Percentiles rank a stretch among this genome's conserved stretches.
phyloP scores from a whole-genome alignment of 2,329 filamentous ascomycete species.

The Fusarium sp. region DNA sequence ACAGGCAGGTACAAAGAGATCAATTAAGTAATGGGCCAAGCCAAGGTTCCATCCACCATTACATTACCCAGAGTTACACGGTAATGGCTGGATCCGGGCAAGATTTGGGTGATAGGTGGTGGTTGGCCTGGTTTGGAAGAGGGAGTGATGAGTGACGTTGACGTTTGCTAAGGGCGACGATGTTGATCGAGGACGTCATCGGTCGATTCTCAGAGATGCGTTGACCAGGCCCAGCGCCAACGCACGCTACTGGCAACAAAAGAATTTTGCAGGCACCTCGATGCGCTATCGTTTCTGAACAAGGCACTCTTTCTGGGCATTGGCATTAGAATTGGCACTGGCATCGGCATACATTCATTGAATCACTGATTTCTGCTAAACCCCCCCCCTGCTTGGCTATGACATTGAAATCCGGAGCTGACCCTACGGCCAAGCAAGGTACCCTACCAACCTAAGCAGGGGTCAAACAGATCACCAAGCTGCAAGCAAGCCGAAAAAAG shows the following conservation, averaged over 20 bases:
- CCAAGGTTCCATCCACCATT: slow-evolving; percentile 1
- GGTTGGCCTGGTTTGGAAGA: neutral
- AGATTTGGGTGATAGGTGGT: slow-evolving; percentile 10
- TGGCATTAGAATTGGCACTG: slow-evolving; percentile 1
- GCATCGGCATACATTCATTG: slow-evolving; percentile 19
- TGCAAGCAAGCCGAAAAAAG: slow-evolving; percentile 12
- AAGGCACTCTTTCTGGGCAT: slow-evolving; percentile 15
- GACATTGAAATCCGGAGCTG: slow-evolving; percentile 27
- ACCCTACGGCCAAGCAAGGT: slow-evolving; percentile 34
- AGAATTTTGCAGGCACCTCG: slow-evolving; percentile 2
- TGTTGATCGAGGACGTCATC: slow-evolving; percentile 53
- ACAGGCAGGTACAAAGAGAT: slow-evolving; percentile 32
- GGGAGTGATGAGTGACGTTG: slow-evolving; percentile 52
- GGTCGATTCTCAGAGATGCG: slow-evolving; percentile 31
- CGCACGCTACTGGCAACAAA: slow-evolving; percentile 9
- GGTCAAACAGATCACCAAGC: slow-evolving; percentile 24
- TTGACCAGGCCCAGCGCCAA: slow-evolving; percentile 25
- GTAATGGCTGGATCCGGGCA: slow-evolving; percentile 40
- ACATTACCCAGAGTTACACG: slow-evolving; percentile 16
- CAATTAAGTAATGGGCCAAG: slow-evolving; percentile 22
- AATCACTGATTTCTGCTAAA: slow-evolving; percentile 22
- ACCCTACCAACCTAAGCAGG: slow-evolving; percentile 22
- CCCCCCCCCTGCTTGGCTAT: slow-evolving; percentile 22
- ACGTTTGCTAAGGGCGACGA: slow-evolving; percentile 50
- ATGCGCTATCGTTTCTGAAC: slow-evolving; percentile 22